Base-by-base conservation (phyloP, 805 yeast species). In the Yarrowia porcina region DNA sequence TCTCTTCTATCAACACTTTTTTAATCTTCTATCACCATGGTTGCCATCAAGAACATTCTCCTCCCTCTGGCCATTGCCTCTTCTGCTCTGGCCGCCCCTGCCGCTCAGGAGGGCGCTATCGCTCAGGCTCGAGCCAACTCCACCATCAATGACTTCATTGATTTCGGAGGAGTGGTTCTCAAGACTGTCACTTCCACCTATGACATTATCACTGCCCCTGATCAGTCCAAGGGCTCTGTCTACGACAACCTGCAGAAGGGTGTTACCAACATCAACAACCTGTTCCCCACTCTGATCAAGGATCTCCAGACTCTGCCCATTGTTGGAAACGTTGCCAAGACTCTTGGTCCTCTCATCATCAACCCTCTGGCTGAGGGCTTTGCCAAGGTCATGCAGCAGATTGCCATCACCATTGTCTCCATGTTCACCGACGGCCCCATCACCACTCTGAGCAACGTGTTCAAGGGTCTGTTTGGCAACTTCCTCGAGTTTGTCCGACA, bases 201-300 rank as follows among this genome's bases (percentile, higher is more conserved):
- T 4, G 56, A 49, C 56, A 49, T 49, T 39, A 49, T 49, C 39
- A 10, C 56, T 13, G 28, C 21, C 56, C 56, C 56, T 30, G 39
- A 49, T 39, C 9, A 49, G 56, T 15, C 39, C 39, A 49, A 49
- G 56, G 56, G 56, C 13, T 20, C 56, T 13, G 56, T 49, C 20
- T 49, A 49, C 56, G 56, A 49, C 30, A 49, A 49, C 56, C 56
- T 49, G 21, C 39, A 49, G 56, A 49, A 49, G 56, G 56, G 56
- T 5, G 20, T 49, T 11, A n/a, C 38, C 6, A 27, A 35, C 18
- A 49, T 49, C 39, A 49, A 49, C 56, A 33, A 21, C 28, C 39
- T 49, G 39, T 49, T 49, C 56, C 56, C 56, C 28, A 21, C 30
- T 49, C 39, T 49, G 28, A 49, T 49, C 21, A 38, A 49, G n/a